Evolutionary conservation across 2,329 filamentous ascomycete genomes (phyloP), one percentile per base, ranked within the genome.

Genomic region (Venturia pyrina): DNA sequence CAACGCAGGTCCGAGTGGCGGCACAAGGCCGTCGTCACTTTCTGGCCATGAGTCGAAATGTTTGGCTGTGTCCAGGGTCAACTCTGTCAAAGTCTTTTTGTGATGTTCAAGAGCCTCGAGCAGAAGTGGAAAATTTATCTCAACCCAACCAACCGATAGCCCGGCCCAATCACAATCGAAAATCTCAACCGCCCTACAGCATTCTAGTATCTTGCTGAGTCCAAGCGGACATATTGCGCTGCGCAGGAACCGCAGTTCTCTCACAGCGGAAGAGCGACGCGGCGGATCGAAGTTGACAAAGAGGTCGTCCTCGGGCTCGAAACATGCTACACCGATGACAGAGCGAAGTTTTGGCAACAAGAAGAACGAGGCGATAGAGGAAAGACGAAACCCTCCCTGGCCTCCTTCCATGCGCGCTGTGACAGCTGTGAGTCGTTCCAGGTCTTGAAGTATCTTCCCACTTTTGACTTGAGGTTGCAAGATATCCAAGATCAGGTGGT

Each of bases 161-260:
- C 65, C 65, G 11, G 59, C 65, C 65, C 65, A 67, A 41, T 67
- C 65, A 41, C 65, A 67, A 6, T 65, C 48, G 32, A 67, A 65
- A 0, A 32, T 41, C 32, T 62, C 50, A 32, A 67, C 5, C n/a
- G 28, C 50, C 32, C 50, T 59, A 37, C 65, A 67, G 21, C 50
- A 64, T 48, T 43, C 37, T 4, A 67, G 28, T 40, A 65, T 65
- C 15, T 56, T 19, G 8, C n/a, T 32, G 21, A 67, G 41, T 15
- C 59, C 65, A 19, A 43, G 32, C 11, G 65, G 65, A 62, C 65
- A 67, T 19, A 67, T 53, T 13, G 62, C 44, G 15, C 41, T 53
- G 17, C 65, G 65, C 19, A 44, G 11, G n/a, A 67, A 65, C 7
- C 34, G 43, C 21, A 67, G 15, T 11, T 67, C 62, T 24, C 19